Conservation (phyloP, 495 filamentous ascomycete species). For the Penicillium canariense region DNA sequence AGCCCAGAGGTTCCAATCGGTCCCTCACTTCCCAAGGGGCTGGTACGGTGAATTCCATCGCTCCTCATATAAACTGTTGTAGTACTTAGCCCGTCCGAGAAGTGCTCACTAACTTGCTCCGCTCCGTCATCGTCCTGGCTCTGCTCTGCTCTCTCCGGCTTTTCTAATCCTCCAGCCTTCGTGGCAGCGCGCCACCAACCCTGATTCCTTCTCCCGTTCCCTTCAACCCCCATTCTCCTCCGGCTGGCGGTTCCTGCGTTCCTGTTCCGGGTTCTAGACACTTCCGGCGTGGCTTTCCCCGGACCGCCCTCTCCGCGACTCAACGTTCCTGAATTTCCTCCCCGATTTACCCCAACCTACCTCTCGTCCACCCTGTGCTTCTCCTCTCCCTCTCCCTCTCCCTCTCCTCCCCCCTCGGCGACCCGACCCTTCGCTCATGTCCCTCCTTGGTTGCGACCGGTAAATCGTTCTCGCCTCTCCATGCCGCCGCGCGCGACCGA, state of each 20-base stretch:
- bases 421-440: slow-evolving; percentile 12
- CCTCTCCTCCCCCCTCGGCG: slow-evolving; percentile 1
- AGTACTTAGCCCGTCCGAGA: not conserved
- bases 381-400: slow-evolving; percentile 5
- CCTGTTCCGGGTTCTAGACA: not conserved
- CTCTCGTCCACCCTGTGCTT: not conserved
- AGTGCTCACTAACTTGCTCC: not conserved
- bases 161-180: not conserved
- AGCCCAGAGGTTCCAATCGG: no score
- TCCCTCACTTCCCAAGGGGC: no score
- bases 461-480: slow-evolving; percentile 14
- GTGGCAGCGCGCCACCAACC: not conserved
- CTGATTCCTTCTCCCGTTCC: not conserved
- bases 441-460: not conserved
- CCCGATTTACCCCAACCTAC: slow-evolving; percentile 15
- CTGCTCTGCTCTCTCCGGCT: not conserved
- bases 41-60: no score
- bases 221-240: not conserved
- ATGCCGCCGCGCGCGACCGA: slow-evolving; percentile 35
- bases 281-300: slow-evolving; percentile 18
- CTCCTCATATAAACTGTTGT: no score
- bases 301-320: slow-evolving; percentile 21
- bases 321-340: slow-evolving; percentile 15
- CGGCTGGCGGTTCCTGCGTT: not conserved
- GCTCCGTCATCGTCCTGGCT: not conserved